Evolutionary conservation across 2,329 filamentous ascomycete species (phyloP), one percentile per base, ranked within the genome.

Genomic region (Trichoderma cornu-damae): DNA sequence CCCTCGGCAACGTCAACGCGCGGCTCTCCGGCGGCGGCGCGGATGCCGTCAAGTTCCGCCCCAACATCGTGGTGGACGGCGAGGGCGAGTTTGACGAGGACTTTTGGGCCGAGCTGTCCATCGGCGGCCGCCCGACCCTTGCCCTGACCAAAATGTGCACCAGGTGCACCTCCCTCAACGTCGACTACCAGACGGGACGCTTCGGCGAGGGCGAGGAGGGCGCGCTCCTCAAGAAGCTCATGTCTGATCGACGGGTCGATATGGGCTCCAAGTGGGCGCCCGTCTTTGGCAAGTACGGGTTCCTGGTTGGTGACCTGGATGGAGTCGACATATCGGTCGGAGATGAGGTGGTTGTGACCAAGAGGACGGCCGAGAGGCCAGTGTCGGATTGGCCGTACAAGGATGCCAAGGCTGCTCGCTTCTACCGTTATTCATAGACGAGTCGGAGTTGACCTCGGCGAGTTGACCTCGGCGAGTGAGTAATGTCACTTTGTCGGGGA

Each of bases 231-330:
- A 90, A 89, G 75, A 83, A 84, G 65, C 71, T 92, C 64, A 84
- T 85, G 79, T 79, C 77, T 51, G 85, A 90, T 69, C 78, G 88
- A 18, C 78, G 87, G 57, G 86, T 91, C 6, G 88, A 92, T 66
- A 61, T 68, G n/a, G 88, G 88, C 0, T 75, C 75, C 32, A 87
- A 83, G 67, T 89, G 82, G 68, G 81, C 79, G 59, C 87, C 88
- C 11, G 77, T 89, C 7, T 91, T 91, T 75, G 88, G 88, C 8
- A 77, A 87, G 43, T 90, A 90, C 71, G 85, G 79, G 0, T 90
- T 89, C 67, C 69, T 87, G 5, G 63, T 61, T 18, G 61, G 64
- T 11, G 59, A 56, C 7, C 44, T 62, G 9, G 61, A 61, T 6
- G 63, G 65, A 18, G 61, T 69, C 14, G 65, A 66, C 46, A 70